These are phyloP conservation scores for Leccinum arenicola DNA, from an alignment of 768 basidiomycete species.

Conservation along the genomic window DNA sequence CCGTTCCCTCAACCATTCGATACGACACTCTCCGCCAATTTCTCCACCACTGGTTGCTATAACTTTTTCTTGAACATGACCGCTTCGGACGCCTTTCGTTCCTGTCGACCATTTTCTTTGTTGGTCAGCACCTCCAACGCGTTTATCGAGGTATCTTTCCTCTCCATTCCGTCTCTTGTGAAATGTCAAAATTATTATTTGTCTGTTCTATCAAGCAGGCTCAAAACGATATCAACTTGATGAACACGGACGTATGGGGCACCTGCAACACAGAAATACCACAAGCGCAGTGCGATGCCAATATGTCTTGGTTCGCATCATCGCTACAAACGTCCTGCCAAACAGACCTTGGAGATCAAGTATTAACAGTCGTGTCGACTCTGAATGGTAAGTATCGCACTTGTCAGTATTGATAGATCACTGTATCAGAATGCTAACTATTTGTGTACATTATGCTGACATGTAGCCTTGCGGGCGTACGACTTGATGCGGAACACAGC, in stretches of 20 bases:
- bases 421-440: neutral
- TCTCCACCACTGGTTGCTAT: constrained; percentile 61
- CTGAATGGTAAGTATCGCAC: constrained; percentile 46
- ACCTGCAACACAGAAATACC: constrained; percentile 65
- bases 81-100: constrained; percentile 51
- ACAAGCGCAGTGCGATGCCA: constrained; percentile 52
- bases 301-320: constrained; percentile 64
- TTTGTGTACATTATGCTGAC: neutral
- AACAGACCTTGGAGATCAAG: constrained; percentile 50
- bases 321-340: constrained; percentile 50
- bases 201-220: constrained; percentile 43
- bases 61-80: constrained; percentile 80
- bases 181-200: constrained; percentile 1
- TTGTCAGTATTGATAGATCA: neutral
- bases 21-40: constrained; percentile 58
- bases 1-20: constrained; percentile 82
- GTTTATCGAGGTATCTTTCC: constrained; percentile 51
- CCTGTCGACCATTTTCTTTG: constrained; percentile 75
- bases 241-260: constrained; percentile 74
- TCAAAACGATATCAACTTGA: constrained; percentile 54
- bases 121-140: constrained; percentile 52
- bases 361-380: constrained; percentile 51
- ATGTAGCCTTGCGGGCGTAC: constrained; percentile 60
- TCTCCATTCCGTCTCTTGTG: neutral
- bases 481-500: constrained; percentile 56